Evolutionary conservation across 164 flowering plant genomes (phyloP), one percentile per base, ranked within the genome.

Genomic region (Saururus chinensis): DNA sequence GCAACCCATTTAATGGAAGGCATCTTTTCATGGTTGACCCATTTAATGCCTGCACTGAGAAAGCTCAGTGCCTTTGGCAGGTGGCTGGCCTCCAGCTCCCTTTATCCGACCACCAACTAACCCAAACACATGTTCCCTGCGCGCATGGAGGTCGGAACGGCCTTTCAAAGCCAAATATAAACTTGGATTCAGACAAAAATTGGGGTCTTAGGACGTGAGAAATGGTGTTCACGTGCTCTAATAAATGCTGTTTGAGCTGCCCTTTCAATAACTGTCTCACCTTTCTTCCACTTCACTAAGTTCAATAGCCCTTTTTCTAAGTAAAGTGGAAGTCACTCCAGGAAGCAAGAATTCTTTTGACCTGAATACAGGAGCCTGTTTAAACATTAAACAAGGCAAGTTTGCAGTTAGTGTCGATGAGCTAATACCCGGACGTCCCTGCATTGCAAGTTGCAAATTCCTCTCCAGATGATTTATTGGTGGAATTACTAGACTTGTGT

Each of bases 1-100:
- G 58, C 23, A 55, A 55, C 30, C 35, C 58, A 55, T 55, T 55
- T 55, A 55, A 55, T 23, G 58, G 35, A 14, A 14, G 37, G 37
- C 58, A 12, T 55, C 58, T 53, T 53, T 53, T 53, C 56, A 20
- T 19, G 58, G 35, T 23, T 55, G 58, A 30, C 35, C 11, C 30
- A 55, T 23, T 55, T 24, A 55, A 55, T 55, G 58, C 58, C 14
- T 23, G 37, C 58, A 55, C 19, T 21, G 8, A 21, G n/a, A 55
- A 23, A 55, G 58, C 17, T 30, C 4, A 23, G 5, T 24, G 37
- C 35, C 58, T 55, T 55, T 24, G 58, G 37, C 58, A 55, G 23
- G 58, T 23, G 17, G 35, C 58, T 30, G 58, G 4, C 58, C 58
- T 55, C 21, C 23, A 53, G 12, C 57, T 13, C 35, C 58, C 19